A percentile compares a stretch with the other conserved stretches of the same genome.
Evolutionary conservation across 176 grass and related monocot genomes (phyloP).

Genomic region (Avena atlantica): DNA sequence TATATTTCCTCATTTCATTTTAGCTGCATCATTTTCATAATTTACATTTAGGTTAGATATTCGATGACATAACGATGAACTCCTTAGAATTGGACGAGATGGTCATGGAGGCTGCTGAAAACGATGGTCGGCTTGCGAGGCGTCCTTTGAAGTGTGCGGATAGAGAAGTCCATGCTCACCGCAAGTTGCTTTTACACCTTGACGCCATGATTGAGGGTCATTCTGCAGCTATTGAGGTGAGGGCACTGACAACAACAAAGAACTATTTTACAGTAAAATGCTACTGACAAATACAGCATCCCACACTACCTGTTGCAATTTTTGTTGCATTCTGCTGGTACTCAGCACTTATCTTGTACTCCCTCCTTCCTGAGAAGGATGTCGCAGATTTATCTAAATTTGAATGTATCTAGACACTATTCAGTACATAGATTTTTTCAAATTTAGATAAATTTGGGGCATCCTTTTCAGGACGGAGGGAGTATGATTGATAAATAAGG

Average conservation of each 20-base stretch:
- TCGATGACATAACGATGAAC: conserved; percentile 23
- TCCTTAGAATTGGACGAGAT: conserved; percentile 68
- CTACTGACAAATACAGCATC: too few relatives aligned
- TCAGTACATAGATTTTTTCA: too few relatives aligned
- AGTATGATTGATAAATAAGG: too few relatives aligned
- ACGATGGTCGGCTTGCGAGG: conserved; percentile 77
- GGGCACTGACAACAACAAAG: not conserved
- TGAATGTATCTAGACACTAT: too few relatives aligned
- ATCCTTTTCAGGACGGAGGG: too few relatives aligned
- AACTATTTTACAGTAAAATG: too few relatives aligned
- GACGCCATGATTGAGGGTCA: conserved; percentile 53
- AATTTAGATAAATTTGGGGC: too few relatives aligned
- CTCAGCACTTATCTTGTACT: too few relatives aligned
- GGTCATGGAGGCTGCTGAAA: conserved; percentile 58
- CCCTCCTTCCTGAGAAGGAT: too few relatives aligned
- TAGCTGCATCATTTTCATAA: conserved; percentile 34
- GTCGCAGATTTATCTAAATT: too few relatives aligned
- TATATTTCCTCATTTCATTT: not conserved
- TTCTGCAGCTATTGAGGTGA: conserved; percentile 66
- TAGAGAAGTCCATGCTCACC: conserved; percentile 70
- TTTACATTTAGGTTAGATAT: not conserved
- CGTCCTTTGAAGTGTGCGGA: conserved; percentile 60
- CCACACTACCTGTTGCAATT: too few relatives aligned
- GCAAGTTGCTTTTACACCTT: conserved; percentile 57
- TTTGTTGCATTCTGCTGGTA: too few relatives aligned